Conservation (phyloP, 305 asterid species). For the Coffea humblotiana region DNA sequence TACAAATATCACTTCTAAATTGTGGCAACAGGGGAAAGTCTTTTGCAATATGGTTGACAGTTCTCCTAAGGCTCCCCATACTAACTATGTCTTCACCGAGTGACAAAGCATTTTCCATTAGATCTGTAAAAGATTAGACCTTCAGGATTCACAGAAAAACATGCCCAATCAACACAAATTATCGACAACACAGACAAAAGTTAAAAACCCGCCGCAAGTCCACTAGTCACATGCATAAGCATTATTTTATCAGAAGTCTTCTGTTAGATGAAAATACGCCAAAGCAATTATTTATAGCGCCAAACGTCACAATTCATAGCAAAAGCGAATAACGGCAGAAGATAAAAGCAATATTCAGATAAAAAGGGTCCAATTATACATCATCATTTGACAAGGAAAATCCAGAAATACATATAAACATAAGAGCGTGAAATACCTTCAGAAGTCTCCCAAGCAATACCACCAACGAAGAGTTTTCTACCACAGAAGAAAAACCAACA, state of each 20-base stretch:
- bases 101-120: not conserved
- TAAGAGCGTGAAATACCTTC: conserved; percentile 52
- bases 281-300: not conserved
- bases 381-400: not conserved
- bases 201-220: no score
- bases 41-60: not conserved
- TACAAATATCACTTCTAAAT: not conserved
- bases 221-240: not conserved
- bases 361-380: not conserved
- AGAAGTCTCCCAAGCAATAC: conserved; percentile 99
- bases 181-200: not conserved
- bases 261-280: not conserved
- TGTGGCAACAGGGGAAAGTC: no score
- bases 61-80: not conserved
- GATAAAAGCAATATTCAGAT: not conserved
- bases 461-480: conserved; percentile 99
- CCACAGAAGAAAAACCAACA: conserved; percentile 80
- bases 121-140: not conserved
- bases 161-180: not conserved
- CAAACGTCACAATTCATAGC: not conserved
- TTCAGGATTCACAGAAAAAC: not conserved
- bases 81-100: not conserved
- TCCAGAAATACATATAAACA: not conserved
- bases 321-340: not conserved
- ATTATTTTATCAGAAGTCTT: not conserved